Base-by-base conservation (phyloP, 2,329 filamentous ascomycete genomes). In the Sphaerulina musiva region DNA sequence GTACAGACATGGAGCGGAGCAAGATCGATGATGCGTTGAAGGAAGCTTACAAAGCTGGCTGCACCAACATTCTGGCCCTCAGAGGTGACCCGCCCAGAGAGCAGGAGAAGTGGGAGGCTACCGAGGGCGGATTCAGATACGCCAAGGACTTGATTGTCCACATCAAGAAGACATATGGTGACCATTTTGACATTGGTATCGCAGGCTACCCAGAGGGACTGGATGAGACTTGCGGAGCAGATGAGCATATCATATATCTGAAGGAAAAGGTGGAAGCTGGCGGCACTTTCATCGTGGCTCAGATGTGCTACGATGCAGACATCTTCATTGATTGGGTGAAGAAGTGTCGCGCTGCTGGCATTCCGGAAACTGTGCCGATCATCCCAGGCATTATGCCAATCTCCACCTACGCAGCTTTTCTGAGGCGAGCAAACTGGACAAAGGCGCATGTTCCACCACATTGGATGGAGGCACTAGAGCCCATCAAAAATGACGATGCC, bases 241-340 rank as follows among this genome's bases (percentile, higher is more conserved):
- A 95, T 45, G 73, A 82, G 56, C 79, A 98, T 66, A 82, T 98
- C 59, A 85, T 93, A 60, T 93, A 97, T 70, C 74, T 98, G 67
- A 97, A 97, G 76, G 87, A 97, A 72, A 98, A 98, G 76, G 85
- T 97, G 34, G 93, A 98, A 69, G 88, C 89, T 55, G 93, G 93
- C 48, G 91, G 86, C 58, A 86, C 87, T 6, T 98, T 97, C 70
- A 87, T 98, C 60, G 88, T 98, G 51, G 97, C 93, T 0, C 93
- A 98, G 75, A 98, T 98, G 93, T 97, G 97, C 74, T 98, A 98
- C 76, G 92, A 98, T 67, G 91, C 83, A 47, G 92, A 98, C 67
- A 92, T 93, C 69, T 98, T 98, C 73, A 74, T 97, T 51, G 81
- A 84, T 50, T 98, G 93, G 93, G 87, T 95, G 38, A 78, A 81